A percentile compares a stretch with the other conserved stretches of the same genome.
These are phyloP conservation scores for Pythium graminicola DNA, from an alignment of 352 stramenopile genomes.

Conservation along the genomic window DNA sequence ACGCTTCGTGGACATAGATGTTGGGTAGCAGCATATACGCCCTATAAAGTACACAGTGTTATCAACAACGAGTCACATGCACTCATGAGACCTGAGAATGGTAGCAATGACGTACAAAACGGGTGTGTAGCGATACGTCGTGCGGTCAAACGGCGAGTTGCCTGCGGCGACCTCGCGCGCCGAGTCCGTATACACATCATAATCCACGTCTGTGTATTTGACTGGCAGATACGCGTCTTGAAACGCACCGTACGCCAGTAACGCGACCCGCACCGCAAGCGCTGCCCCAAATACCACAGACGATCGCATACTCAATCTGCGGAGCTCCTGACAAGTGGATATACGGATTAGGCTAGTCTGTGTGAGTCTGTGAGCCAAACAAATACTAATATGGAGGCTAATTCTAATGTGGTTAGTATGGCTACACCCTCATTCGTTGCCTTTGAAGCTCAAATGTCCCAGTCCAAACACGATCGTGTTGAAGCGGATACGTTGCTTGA, in stretches of 20 bases:
- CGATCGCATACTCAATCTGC: slow-evolving; percentile 15
- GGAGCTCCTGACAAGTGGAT: no score
- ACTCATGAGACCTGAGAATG: no score
- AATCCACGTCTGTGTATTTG: slow-evolving; percentile 99
- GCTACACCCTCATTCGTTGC: slow-evolving; percentile 25
- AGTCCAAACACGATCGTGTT: slow-evolving; percentile 68
- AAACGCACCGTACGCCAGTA: slow-evolving; percentile 66
- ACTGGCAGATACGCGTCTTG: slow-evolving; percentile 74
- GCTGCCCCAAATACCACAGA: slow-evolving; percentile 39
- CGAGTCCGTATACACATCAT: slow-evolving; percentile 97
- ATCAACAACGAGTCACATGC: not conserved
- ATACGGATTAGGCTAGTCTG: not conserved
- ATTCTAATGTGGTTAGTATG: no score
- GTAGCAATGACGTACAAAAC: slow-evolving; percentile 79
- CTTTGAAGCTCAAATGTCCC: slow-evolving; percentile 43
- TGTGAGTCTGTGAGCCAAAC: no score
- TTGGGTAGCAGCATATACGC: slow-evolving; percentile 72
- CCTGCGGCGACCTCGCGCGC: slow-evolving; percentile 84
- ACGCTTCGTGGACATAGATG: slow-evolving; percentile 63
- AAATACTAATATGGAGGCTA: no score
- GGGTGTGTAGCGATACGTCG: slow-evolving; percentile 98
- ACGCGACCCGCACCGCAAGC: slow-evolving; percentile 47
- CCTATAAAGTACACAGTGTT: slow-evolving; percentile 21
- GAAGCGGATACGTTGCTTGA: slow-evolving; percentile 72
- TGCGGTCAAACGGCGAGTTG: slow-evolving; percentile 92